A percentile compares a stretch with the other conserved stretches of the same genome.
phyloP scores from a whole-genome alignment of 345 rosid genomes.

The Noccaea bulbosa region DNA sequence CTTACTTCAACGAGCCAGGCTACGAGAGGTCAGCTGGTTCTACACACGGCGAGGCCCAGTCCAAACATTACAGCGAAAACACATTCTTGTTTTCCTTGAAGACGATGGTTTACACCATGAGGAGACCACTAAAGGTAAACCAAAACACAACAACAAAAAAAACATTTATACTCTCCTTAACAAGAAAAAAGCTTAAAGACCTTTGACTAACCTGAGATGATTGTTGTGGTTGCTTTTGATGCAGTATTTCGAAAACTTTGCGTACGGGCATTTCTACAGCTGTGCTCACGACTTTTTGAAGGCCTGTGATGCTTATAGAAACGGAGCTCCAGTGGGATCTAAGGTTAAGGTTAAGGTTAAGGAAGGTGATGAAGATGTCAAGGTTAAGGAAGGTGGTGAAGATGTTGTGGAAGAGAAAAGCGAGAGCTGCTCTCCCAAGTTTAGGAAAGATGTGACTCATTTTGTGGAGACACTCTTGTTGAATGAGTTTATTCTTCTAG shows the following conservation, averaged over 20 bases:
- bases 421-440: slow-evolving; percentile 48
- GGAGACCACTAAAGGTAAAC: slow-evolving; percentile 87
- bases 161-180: not conserved
- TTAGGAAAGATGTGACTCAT: slow-evolving; percentile 50
- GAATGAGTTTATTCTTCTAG: slow-evolving; percentile 56
- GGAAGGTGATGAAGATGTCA: slow-evolving; percentile 57
- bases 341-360: slow-evolving; percentile 36
- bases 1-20: slow-evolving; percentile 94
- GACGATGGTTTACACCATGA: slow-evolving; percentile 74
- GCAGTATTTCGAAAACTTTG: slow-evolving; percentile 80
- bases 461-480: slow-evolving; percentile 48
- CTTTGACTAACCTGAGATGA: slow-evolving; percentile 9
- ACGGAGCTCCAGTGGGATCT: slow-evolving; percentile 72
- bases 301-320: slow-evolving; percentile 76
- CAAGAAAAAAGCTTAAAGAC: not conserved
- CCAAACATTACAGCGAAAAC: slow-evolving; percentile 68
- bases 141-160: not conserved
- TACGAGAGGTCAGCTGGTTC: slow-evolving; percentile 53
- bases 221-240: slow-evolving; percentile 21
- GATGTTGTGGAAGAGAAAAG: slow-evolving; percentile 51
- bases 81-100: slow-evolving; percentile 63
- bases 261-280: slow-evolving; percentile 72
- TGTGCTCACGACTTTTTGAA: slow-evolving; percentile 62
- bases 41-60: slow-evolving; percentile 46
- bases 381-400: slow-evolving; percentile 59